Evolutionary conservation across 257 asterid species (phyloP), one percentile per base, ranked within the genome.

Genomic region (Lycium barbarum): DNA sequence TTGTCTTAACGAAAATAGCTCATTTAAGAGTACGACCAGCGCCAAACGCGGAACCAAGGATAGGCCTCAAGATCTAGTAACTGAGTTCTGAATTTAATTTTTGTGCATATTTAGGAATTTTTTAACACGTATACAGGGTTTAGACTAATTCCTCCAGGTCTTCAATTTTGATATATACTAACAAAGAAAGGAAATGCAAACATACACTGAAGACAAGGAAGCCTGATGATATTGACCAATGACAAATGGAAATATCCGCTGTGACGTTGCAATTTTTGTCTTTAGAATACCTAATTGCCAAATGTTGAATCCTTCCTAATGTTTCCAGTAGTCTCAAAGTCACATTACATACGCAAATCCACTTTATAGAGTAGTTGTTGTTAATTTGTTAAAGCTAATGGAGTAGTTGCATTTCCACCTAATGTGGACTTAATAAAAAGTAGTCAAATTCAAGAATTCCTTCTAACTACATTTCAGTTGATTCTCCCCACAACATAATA

Each of bases 331-430:
- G 13, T 65, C 76, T 58, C 53, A 67, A 70, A 15, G 54, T 38
- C 8, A 17, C 15, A 72, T 87, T 83, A 84, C 88, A 78, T 83
- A 82, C 71, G 83, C 86, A 87, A 85, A 89, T 84, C 84, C 88
- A 87, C 89, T 87, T 88, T 82, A 59, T 45, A 85, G 85, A 83
- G 88, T 79, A 72, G 89, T 86, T 85, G 88, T 45, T 79, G 58
- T 82, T 86, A 43, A 62, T 84, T 38, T 53, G 85, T 85, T 83
- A 71, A 80, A 40, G 53, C 91, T 93, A 91, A 89, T 94, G 97
- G 97, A 94, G 94, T 89, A 66, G 95, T 94, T 92, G 90, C 71
- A 81, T 35, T 87, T 86, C 91, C 93, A 70, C 40, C 15, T 70
- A 35, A 40, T 70, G 8, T 40, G 26, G 33, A 40, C 6, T 38